Evolutionary conservation across 2,329 filamentous ascomycete species (phyloP).

Genomic region (Pseudogymnoascus sp.): DNA sequence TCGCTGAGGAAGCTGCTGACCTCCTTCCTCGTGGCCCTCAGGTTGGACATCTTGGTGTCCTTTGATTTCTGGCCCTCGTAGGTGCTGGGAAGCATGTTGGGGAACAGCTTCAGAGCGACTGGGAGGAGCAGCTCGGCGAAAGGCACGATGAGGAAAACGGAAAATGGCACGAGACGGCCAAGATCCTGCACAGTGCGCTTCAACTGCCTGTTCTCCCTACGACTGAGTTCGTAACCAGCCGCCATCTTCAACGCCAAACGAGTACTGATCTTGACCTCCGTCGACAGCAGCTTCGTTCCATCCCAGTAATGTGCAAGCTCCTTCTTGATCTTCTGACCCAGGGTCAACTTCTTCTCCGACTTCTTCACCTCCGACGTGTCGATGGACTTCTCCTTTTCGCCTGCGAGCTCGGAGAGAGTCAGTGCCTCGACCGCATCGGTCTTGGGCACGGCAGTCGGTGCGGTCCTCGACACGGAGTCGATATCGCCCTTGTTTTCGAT

Average conservation of each 20-base stretch:
- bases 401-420: conserved; percentile 52
- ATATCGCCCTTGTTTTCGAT: conserved; percentile 22
- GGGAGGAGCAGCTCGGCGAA: conserved; percentile 91
- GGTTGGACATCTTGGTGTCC: conserved; percentile 74
- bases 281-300: conserved; percentile 86
- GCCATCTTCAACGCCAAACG: conserved; percentile 94
- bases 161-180: conserved; percentile 87
- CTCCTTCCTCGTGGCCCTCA: conserved; percentile 84
- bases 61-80: conserved; percentile 89
- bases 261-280: conserved; percentile 88
- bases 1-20: conserved; percentile 84
- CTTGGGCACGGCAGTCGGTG: conserved; percentile 26
- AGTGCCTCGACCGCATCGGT: conserved; percentile 26
- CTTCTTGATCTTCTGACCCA: conserved; percentile 91
- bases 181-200: conserved; percentile 91
- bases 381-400: conserved; percentile 53
- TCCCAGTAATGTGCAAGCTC: conserved; percentile 96
- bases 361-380: conserved; percentile 59
- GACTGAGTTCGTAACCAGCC: conserved; percentile 89
- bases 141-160: conserved; percentile 92
- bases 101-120: conserved; percentile 87
- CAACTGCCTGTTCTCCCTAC: conserved; percentile 87
- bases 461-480: conserved; percentile 20
- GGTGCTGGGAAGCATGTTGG: conserved; percentile 93
- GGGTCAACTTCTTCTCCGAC: conserved; percentile 76